Conservation (phyloP, 139 green algal genomes). For the Trebouxia sp. region DNA sequence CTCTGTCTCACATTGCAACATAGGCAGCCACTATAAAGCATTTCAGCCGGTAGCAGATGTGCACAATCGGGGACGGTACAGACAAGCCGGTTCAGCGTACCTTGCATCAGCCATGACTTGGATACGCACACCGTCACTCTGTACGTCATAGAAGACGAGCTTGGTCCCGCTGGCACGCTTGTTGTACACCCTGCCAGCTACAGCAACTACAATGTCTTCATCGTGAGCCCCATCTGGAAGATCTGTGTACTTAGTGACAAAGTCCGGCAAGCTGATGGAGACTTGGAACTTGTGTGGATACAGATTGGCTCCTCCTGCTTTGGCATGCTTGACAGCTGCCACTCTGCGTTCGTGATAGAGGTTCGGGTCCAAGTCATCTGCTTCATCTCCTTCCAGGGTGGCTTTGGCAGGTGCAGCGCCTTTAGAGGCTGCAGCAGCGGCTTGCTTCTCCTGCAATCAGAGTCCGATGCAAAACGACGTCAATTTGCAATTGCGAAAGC, state of each 20-base stretch:
- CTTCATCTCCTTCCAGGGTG: conserved; percentile 65
- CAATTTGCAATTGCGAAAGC: background rate
- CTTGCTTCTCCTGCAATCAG: conserved; percentile 68
- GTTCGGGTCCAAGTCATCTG: conserved; percentile 81
- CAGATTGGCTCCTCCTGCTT: conserved; percentile 84
- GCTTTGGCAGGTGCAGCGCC: conserved; percentile 54
- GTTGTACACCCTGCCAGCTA: conserved; percentile 79
- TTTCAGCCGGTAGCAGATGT: too few relatives aligned
- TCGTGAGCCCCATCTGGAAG: conserved; percentile 71
- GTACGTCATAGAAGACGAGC: conserved; percentile 97
- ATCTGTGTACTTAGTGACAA: conserved; percentile 73
- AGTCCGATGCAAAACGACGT: too few relatives aligned
- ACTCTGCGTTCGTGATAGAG: conserved; percentile 79
- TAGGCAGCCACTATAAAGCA: too few relatives aligned
- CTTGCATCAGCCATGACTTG: conserved; percentile 94
- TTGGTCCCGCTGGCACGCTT: conserved; percentile 90
- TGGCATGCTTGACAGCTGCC: conserved; percentile 45
- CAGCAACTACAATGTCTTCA: conserved; percentile 46
- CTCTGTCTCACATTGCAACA: too few relatives aligned
- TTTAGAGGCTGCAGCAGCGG: conserved; percentile 56
- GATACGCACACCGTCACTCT: conserved; percentile 84
- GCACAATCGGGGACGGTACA: too few relatives aligned
- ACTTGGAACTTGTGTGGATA: conserved; percentile 98
- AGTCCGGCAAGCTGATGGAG: conserved; percentile 71
- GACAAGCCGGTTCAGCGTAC: too few relatives aligned